Evolutionary conservation across 2,329 filamentous ascomycete species (phyloP).

Genomic region (Erysiphe pulchra): DNA sequence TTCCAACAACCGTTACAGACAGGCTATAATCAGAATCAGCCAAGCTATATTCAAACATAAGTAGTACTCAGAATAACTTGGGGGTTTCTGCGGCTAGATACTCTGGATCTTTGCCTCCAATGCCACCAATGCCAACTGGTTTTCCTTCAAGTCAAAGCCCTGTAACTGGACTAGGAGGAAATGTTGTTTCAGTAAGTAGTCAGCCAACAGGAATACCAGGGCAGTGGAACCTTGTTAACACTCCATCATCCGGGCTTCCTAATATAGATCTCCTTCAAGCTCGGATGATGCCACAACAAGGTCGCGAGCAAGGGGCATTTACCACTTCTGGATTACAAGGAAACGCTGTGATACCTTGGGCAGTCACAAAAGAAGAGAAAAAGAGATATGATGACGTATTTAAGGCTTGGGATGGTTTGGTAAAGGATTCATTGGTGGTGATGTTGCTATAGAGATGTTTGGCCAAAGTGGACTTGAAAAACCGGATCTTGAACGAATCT

Average conservation of each 20-base stretch:
- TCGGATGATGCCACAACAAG: conserved; percentile 92
- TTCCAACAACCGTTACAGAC: conserved; percentile 22
- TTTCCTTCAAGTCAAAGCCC: conserved; percentile 37
- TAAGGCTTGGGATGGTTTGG: conserved; percentile 88
- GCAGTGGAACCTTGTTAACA: conserved; percentile 96
- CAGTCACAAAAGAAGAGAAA: conserved; percentile 96
- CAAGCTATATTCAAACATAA: conserved; percentile 40
- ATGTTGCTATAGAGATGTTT: conserved; percentile 89
- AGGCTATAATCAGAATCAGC: conserved; percentile 25
- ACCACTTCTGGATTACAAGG: conserved; percentile 72
- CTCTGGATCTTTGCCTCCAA: conserved; percentile 52
- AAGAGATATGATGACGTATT: conserved; percentile 88
- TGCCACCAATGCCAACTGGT: conserved; percentile 56
- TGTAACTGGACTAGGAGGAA: conserved; percentile 26
- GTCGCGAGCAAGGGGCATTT: conserved; percentile 59
- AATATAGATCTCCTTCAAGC: conserved; percentile 84
- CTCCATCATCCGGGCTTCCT: conserved; percentile 64
- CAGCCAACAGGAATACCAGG: conserved; percentile 83
- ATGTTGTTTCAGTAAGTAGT: conserved; percentile 44
- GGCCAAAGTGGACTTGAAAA: conserved; percentile 87
- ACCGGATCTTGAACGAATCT: conserved; percentile 69
- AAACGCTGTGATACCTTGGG: conserved; percentile 92
- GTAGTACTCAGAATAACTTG: conserved; percentile 39
- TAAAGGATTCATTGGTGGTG: conserved; percentile 78
- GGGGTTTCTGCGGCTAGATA: conserved; percentile 60